phyloP scores from a whole-genome alignment of 2,329 filamentous ascomycete genomes.

The Diaporthe vaccinii region DNA sequence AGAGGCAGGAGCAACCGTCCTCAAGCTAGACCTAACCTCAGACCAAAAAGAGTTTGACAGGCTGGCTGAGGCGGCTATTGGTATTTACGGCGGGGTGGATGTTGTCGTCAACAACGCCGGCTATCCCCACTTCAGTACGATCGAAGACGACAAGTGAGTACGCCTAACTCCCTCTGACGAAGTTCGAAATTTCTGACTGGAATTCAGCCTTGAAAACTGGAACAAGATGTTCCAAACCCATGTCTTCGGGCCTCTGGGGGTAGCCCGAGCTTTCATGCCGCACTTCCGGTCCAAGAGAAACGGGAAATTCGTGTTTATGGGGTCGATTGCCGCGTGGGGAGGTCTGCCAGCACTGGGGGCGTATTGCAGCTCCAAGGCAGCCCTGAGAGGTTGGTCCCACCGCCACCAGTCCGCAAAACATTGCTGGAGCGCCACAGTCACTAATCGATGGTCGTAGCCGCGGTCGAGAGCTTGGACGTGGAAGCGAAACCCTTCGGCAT shows the following conservation, averaged over 20 bases:
- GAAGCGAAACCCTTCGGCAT: neutral
- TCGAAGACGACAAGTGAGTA: neutral
- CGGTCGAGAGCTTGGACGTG: neutral
- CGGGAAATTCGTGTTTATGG: neutral
- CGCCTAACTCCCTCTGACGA: neutral
- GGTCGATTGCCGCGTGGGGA: neutral
- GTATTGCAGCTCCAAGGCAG: neutral
- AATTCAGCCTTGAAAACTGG: neutral
- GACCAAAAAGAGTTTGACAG: neutral
- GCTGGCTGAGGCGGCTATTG: neutral
- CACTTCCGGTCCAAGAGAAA: neutral
- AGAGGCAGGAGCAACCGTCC: neutral
- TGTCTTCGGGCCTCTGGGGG: neutral
- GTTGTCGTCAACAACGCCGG: constrained; percentile 54
- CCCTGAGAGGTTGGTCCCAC: neutral
- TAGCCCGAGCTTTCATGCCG: neutral
- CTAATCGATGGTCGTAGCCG: neutral
- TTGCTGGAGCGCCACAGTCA: neutral
- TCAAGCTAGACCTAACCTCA: neutral
- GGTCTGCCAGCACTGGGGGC: neutral
- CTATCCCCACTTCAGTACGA: constrained; percentile 35
- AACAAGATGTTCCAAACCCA: neutral
- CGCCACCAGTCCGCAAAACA: too few relatives aligned
- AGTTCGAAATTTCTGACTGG: neutral
- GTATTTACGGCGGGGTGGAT: constrained; percentile 45